Conservation (phyloP, 192 early-diverging fungal genomes). For the Coemansia sp. region DNA sequence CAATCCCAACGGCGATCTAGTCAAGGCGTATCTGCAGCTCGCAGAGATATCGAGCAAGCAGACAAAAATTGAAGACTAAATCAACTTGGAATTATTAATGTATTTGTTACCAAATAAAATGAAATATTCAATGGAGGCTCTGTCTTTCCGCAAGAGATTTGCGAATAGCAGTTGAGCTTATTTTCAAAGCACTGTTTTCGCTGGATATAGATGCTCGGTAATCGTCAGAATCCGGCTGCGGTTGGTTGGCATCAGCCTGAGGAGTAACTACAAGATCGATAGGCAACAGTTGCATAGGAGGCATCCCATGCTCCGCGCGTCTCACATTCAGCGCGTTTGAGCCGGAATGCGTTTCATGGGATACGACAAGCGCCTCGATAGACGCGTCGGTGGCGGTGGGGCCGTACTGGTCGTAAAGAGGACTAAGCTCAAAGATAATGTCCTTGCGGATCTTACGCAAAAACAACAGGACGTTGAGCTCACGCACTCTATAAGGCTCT, state of each 20-base stretch:
- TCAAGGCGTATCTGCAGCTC: conserved; percentile 32
- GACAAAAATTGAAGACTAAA: background rate
- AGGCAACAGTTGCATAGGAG: conserved; percentile 64
- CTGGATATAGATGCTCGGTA: conserved; percentile 17
- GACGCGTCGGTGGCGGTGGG: conserved; percentile 76
- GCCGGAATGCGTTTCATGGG: conserved; percentile 78
- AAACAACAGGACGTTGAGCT: conserved; percentile 64
- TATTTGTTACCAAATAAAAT: background rate
- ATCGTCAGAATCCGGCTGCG: conserved; percentile 29
- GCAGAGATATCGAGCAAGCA: conserved; percentile 7
- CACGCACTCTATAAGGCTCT: conserved; percentile 65
- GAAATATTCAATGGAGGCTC: background rate
- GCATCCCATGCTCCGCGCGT: conserved; percentile 59
- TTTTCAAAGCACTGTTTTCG: conserved; percentile 63
- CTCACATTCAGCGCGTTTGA: conserved; percentile 78
- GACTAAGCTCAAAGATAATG: conserved; percentile 59
- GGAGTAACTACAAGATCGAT: conserved; percentile 70
- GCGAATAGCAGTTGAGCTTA: conserved; percentile 81
- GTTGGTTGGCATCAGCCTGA: conserved; percentile 7
- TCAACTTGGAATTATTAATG: background rate
- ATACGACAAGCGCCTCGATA: conserved; percentile 81
- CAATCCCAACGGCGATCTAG: conserved; percentile 15
- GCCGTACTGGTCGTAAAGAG: conserved; percentile 83
- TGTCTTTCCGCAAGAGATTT: conserved; percentile 40
- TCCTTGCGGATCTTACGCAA: conserved; percentile 57